A percentile compares a stretch with the other conserved stretches of the same genome.
Conservation (phyloP, 371 early-diverging fungal species). For the Rhizopus sp. region DNA sequence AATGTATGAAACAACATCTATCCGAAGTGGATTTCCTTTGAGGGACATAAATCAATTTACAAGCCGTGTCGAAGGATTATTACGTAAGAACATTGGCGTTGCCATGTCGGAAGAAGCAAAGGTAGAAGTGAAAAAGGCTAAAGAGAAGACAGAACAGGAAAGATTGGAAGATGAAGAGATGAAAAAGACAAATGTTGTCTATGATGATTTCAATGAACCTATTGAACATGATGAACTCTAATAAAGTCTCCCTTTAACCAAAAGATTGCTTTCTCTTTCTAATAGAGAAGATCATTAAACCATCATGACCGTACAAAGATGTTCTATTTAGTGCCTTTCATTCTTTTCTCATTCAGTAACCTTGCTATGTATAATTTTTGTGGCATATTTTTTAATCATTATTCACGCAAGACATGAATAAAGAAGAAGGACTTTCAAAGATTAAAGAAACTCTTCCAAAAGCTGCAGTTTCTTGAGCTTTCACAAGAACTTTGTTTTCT, state of each 20-base stretch:
- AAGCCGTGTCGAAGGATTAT: conserved; percentile 68
- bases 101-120: conserved; percentile 54
- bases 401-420: too few species aligned
- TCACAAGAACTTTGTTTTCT: too few species aligned
- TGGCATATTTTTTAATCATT: too few species aligned
- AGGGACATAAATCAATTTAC: conserved; percentile 66
- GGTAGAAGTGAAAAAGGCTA: conserved; percentile 48
- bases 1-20: conserved; percentile 76
- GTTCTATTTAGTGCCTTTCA: too few species aligned
- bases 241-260: background rate
- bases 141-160: conserved; percentile 45
- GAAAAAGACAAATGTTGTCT: conserved; percentile 26
- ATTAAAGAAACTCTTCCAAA: too few species aligned
- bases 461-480: too few species aligned
- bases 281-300: too few species aligned
- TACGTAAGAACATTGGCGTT: conserved; percentile 67
- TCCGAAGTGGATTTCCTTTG: conserved; percentile 75
- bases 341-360: too few species aligned
- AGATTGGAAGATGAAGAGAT: conserved; percentile 35
- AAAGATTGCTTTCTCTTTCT: too few species aligned
- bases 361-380: too few species aligned
- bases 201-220: conserved; percentile 14
- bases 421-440: too few species aligned
- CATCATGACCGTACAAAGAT: too few species aligned
- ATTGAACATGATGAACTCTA: conserved; percentile 31